phyloP scores from a whole-genome alignment of 2,329 filamentous ascomycete species.

The Cercospora janseana region DNA sequence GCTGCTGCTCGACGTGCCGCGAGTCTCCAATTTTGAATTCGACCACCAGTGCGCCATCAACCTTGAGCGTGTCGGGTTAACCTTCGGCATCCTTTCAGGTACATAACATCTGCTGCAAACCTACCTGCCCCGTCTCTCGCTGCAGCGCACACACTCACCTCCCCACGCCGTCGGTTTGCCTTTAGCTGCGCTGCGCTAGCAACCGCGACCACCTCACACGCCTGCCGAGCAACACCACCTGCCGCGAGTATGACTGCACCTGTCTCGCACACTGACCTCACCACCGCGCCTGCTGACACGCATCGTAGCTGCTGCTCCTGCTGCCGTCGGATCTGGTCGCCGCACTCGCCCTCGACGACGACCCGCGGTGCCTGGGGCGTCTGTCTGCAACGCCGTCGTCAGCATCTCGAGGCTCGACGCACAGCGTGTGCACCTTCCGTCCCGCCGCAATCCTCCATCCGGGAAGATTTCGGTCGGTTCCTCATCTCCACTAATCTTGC shows the following conservation, averaged over 20 bases:
- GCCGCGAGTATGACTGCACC: not conserved
- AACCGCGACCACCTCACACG: slow-evolving; percentile 8
- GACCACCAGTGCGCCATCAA: slow-evolving; percentile 29
- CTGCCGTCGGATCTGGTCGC: no score
- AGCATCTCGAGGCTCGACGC: no score
- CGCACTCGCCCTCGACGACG: no score
- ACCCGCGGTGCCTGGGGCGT: no score
- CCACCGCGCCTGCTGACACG: slow-evolving; percentile 6
- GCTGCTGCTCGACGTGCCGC: slow-evolving; percentile 12
- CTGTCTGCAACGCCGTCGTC: no score
- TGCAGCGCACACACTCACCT: no score
- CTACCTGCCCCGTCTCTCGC: slow-evolving; percentile 5
- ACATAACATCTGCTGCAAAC: slow-evolving; percentile 25
- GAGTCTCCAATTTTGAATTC: slow-evolving; percentile 23
- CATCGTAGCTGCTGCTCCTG: not conserved
- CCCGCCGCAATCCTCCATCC: no score
- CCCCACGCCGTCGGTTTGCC: slow-evolving; percentile 3
- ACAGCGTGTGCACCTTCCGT: no score
- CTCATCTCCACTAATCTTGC: no score
- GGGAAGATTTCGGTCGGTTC: no score
- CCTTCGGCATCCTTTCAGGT: slow-evolving; percentile 27
- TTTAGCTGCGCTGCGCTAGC: slow-evolving; percentile 18
- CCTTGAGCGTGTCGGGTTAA: slow-evolving; percentile 28
- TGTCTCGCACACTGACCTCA: not conserved
- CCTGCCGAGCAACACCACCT: no score